Evolutionary conservation across 2,329 filamentous ascomycete genomes (phyloP), one percentile per base, ranked within the genome.

Genomic region (Aspergillus tubingensis): DNA sequence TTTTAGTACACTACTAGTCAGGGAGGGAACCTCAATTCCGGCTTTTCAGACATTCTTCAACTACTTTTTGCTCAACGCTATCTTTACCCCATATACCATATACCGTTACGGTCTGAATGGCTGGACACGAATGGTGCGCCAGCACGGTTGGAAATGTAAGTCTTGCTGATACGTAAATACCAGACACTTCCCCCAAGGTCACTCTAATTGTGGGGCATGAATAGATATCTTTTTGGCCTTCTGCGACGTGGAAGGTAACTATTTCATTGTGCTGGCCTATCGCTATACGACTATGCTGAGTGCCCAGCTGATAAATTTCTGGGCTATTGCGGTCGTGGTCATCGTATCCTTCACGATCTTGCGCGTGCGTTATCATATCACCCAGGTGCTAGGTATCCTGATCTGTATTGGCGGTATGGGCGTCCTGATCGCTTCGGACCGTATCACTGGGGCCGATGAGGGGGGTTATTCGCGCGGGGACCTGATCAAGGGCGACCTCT

Each of bases 1-100:
- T 51, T 91, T 98, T 73, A 91, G 90, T 39, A 86, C 85, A 25
- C 86, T 97, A 58, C 86, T 99, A 30, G 83, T 83, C 59, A 76
- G 79, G 5, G 77, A 85, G 64, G 85, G 87, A 53, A 93, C 90
- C 66, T 92, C 86, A 62, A 96, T 98, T 67, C 95, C 95, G 7
- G 92, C 95, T 58, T 96, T 98, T 81, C 95, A 99, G 80, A 92
- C 91, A 30, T 86, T 98, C 70, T 96, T 97, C 84, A 96, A 95
- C 79, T 99, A 99, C 78, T 84, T 92, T 47, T 79, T 97, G 53
- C 85, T 99, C 65, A 89, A 89, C 62, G 58, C 91, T 60, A 86
- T 97, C 73, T 99, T 96, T 81, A 90, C 91, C 23, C 83, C 86
- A 41, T 87, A 90, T 71, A 92, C 91, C 13, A 79, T 97, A 36